Evolutionary conservation across 192 early-diverging fungal species (phyloP).

Genomic region (Linnemannia zychae): DNA sequence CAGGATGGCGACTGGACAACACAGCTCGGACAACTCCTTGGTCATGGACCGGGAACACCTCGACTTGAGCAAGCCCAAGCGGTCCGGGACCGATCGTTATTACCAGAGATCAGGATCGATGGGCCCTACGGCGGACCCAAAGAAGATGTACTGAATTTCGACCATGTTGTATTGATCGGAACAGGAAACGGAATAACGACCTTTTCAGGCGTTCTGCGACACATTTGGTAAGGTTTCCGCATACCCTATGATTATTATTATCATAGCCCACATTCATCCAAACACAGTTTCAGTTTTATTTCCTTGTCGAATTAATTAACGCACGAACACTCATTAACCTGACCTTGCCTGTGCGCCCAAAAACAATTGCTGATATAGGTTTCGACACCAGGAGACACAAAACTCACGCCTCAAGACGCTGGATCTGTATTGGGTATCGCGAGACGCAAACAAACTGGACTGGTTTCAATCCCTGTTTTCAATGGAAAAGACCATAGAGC

Average conservation of each 20-base stretch:
- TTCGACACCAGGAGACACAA: slow-evolving; percentile 56
- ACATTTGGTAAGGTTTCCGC: slow-evolving; percentile 66
- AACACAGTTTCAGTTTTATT: not conserved
- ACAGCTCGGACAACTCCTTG: slow-evolving; percentile 40
- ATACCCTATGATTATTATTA: not conserved
- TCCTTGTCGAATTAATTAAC: not conserved
- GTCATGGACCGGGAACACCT: slow-evolving; percentile 41
- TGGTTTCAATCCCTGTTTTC: slow-evolving; percentile 52
- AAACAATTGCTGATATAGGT: slow-evolving; percentile 22
- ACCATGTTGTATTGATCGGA: slow-evolving; percentile 72
- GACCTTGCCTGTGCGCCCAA: not conserved
- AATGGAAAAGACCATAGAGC: slow-evolving; percentile 52
- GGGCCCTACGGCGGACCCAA: slow-evolving; percentile 87
- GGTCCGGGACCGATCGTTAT: slow-evolving; percentile 41
- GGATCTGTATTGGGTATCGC: slow-evolving; percentile 53
- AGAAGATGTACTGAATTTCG: slow-evolving; percentile 80
- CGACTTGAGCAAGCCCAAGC: slow-evolving; percentile 28
- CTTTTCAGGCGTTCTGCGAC: slow-evolving; percentile 78
- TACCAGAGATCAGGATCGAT: slow-evolving; percentile 78
- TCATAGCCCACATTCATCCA: not conserved
- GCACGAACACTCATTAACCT: not conserved
- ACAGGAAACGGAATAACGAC: slow-evolving; percentile 86
- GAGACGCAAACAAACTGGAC: slow-evolving; percentile 50
- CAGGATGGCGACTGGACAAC: slow-evolving; percentile 61
- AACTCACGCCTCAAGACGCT: slow-evolving; percentile 44